Conservation (phyloP, 1,284 basidiomycete species). For the Pulchroboletus neoregius region DNA sequence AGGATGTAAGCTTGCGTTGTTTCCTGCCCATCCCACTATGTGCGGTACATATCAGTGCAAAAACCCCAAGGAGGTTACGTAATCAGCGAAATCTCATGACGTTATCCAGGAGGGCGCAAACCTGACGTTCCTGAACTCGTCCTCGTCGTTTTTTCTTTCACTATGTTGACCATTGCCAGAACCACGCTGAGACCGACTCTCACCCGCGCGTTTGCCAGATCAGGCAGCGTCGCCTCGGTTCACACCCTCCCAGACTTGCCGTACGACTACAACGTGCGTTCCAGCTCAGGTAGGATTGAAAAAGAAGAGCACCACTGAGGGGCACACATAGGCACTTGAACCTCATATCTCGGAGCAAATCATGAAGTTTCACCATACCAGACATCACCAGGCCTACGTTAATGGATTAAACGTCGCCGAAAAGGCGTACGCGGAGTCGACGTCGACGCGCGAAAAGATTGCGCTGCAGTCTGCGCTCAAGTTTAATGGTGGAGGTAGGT, state of each 20-base stretch:
- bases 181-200: conserved; percentile 40
- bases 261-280: conserved; percentile 81
- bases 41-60: no score
- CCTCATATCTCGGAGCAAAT: conserved; percentile 78
- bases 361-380: conserved; percentile 92
- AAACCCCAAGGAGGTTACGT: no score
- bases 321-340: conserved; percentile 55
- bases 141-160: conserved; percentile 3
- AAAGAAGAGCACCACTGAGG: not conserved
- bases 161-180: conserved; percentile 49
- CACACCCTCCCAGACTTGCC: conserved; percentile 86
- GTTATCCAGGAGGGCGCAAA: conserved; percentile 8
- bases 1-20: conserved; percentile 9
- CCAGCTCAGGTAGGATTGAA: not conserved
- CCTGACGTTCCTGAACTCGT: not conserved
- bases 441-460: conserved; percentile 77
- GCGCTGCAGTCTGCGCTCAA: conserved; percentile 82
- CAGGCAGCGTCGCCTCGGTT: conserved; percentile 37
- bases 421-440: conserved; percentile 68
- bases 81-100: conserved; percentile 17
- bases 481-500: conserved; percentile 86
- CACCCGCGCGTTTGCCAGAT: conserved; percentile 37
- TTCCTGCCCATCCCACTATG: not conserved
- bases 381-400: conserved; percentile 95
- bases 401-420: conserved; percentile 91